A percentile compares a stretch with the other conserved stretches of the same genome.
phyloP scores from a whole-genome alignment of 2,329 filamentous ascomycete species.

The Phialophora chinensis region DNA sequence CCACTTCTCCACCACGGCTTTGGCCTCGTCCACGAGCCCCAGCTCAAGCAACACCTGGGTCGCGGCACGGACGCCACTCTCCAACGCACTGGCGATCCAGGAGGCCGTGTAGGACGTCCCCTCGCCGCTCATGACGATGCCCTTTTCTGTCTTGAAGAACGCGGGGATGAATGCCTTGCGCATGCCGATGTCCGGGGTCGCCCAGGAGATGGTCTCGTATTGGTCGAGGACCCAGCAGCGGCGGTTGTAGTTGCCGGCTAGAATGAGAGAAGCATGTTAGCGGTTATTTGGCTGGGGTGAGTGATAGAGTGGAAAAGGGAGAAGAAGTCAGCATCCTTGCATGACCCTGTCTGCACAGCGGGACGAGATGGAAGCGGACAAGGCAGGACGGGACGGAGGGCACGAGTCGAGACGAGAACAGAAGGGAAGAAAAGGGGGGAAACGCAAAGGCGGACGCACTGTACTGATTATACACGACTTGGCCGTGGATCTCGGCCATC shows the following conservation, averaged over 20 bases:
- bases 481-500: slow-evolving; percentile 71
- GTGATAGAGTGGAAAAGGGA: neutral
- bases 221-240: slow-evolving; percentile 70
- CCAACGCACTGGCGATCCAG: slow-evolving; percentile 66
- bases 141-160: slow-evolving; percentile 73
- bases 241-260: slow-evolving; percentile 65
- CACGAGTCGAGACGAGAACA: neutral
- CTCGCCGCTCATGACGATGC: slow-evolving; percentile 72
- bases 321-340: neutral
- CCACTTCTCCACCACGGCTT: slow-evolving; percentile 7
- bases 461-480: slow-evolving; percentile 64
- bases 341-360: neutral
- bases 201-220: slow-evolving; percentile 68
- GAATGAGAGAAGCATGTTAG: neutral
- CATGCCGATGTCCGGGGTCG: slow-evolving; percentile 65
- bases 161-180: slow-evolving; percentile 73
- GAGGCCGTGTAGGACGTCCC: slow-evolving; percentile 75
- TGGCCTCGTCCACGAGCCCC: slow-evolving; percentile 69
- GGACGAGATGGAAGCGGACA: neutral
- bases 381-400: too few relatives aligned
- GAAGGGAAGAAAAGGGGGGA: neutral
- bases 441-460: slow-evolving; percentile 42
- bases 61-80: slow-evolving; percentile 7
- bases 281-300: neutral
- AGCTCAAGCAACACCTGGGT: slow-evolving; percentile 51